Evolutionary conservation across 805 yeast species (phyloP).

Genomic region (Candida quercuum): DNA sequence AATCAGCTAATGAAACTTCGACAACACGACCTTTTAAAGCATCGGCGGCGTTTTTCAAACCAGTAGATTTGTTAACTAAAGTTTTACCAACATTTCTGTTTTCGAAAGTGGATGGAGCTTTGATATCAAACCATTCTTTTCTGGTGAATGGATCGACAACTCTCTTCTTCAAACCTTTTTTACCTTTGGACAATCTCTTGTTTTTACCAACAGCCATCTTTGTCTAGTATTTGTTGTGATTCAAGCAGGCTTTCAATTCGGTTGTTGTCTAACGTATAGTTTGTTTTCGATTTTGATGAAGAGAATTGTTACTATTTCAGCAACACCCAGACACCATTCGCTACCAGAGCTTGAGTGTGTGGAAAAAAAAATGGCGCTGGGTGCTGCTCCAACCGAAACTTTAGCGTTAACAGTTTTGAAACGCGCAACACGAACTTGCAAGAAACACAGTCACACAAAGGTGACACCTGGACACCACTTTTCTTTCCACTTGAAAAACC

Average conservation of each 20-base stretch:
- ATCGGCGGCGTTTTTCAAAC: slow-evolving; percentile 96
- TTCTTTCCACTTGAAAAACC: neutral
- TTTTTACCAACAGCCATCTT: slow-evolving; percentile 80
- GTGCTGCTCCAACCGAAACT: neutral
- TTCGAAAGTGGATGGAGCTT: slow-evolving; percentile 98
- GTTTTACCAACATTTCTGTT: slow-evolving; percentile 99
- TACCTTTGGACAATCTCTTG: slow-evolving; percentile 80
- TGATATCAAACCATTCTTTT: slow-evolving; percentile 98
- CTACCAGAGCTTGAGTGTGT: neutral
- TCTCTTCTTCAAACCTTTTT: slow-evolving; percentile 99
- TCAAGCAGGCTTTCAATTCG: neutral
- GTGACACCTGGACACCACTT: neutral
- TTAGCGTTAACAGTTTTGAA: no score
- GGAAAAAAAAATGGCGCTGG: neutral
- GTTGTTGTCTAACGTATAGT: slow-evolving; percentile 1
- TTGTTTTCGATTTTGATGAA: neutral
- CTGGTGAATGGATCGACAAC: slow-evolving; percentile 99
- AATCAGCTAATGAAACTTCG: slow-evolving; percentile 93
- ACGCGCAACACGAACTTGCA: neutral
- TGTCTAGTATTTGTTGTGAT: slow-evolving; percentile 1
- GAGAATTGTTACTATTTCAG: slow-evolving; percentile 1
- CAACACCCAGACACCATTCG: slow-evolving; percentile 1
- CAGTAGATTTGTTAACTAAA: slow-evolving; percentile 95
- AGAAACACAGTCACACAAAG: slow-evolving; percentile 1
- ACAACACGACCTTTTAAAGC: slow-evolving; percentile 97